Evolutionary conservation across 1,139 yeast species (phyloP), one percentile per base, ranked within the genome.

Genomic region (Diutina sp.): DNA sequence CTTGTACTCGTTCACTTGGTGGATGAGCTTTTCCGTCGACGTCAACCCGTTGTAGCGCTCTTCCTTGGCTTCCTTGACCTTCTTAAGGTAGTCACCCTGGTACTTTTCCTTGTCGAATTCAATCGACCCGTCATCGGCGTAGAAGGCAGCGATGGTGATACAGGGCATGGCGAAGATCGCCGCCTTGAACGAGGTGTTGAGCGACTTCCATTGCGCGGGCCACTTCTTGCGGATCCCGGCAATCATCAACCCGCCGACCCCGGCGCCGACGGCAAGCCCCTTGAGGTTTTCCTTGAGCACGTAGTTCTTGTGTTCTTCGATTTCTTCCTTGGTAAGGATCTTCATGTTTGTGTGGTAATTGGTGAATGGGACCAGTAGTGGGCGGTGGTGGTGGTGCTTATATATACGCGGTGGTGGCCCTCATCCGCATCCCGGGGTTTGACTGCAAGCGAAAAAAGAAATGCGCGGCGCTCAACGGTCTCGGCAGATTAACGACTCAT

Each of bases 141-240:
- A 71, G 57, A 83, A 79, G 0, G 84, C 80, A n/a, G 80, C 74
- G 25, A 74, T 61, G 45, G 80, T 67, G 3, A 83, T 77, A 47
- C 85, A 84, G n/a, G 88, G 88, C 55, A 79, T 71, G 58, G 83
- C 77, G 62, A 78, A 79, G 57, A 82, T 66, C 1, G 84, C 85
- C 1, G 88, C 80, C 61, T 74, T 76, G 60, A 83, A 71, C 7
- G 87, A 81, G 69, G 79, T 72, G 57, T 61, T 66, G 56, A 65
- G 60, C 21, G 57, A 56, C 28, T 55, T 47, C 58, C 57, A 68
- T 29, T 61, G 65, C 3, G 59, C 58, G 8, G 72, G 69, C 54
- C 65, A 62, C 57, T 62, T 68, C 46, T 60, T 60, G 58, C 64
- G 68, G 50, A 68, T 57, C 44, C 59, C 61, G 2, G 67, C 68